A percentile compares a stretch with the other conserved stretches of the same genome.
phyloP scores from a whole-genome alignment of 106 monocot species.

The Platanthera guangdongensis region DNA sequence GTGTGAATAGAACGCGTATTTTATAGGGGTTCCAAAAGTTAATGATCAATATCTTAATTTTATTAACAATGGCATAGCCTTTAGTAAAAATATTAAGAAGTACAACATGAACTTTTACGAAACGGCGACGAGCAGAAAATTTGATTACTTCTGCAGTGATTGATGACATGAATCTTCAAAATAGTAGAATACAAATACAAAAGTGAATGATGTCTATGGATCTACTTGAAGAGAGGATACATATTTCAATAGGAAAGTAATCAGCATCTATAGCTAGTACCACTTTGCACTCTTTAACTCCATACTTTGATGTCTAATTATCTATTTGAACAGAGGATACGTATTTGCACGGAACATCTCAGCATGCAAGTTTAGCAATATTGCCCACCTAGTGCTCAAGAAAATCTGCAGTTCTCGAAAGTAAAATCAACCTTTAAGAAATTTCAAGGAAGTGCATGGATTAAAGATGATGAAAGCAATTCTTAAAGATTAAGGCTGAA shows the following conservation, averaged over 20 bases:
- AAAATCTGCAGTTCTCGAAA: conserved; percentile 65
- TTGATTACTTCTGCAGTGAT: neutral
- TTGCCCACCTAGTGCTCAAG: conserved; percentile 98
- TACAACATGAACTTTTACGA: neutral
- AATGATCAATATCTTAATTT: too few relatives aligned
- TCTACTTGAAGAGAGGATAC: too few relatives aligned
- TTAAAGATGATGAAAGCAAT: neutral
- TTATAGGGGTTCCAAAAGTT: too few relatives aligned
- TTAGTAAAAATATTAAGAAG: neutral
- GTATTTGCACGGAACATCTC: conserved; percentile 96
- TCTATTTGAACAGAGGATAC: conserved; percentile 50
- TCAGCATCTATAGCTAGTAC: neutral
- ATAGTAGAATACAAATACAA: neutral
- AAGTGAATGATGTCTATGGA: neutral
- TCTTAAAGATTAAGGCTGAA: neutral
- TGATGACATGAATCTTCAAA: neutral
- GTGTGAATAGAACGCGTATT: too few relatives aligned
- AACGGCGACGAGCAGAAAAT: neutral
- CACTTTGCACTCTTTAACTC: neutral
- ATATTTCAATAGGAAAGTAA: neutral
- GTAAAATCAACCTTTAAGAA: conserved; percentile 3
- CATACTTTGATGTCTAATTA: neutral
- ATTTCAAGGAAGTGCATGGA: conserved; percentile 2
- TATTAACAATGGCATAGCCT: too few relatives aligned
- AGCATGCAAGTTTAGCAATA: conserved; percentile 90